These are phyloP conservation scores for Tricholoma flavovirens DNA, from an alignment of 768 basidiomycete genomes.

Conservation along the genomic window DNA sequence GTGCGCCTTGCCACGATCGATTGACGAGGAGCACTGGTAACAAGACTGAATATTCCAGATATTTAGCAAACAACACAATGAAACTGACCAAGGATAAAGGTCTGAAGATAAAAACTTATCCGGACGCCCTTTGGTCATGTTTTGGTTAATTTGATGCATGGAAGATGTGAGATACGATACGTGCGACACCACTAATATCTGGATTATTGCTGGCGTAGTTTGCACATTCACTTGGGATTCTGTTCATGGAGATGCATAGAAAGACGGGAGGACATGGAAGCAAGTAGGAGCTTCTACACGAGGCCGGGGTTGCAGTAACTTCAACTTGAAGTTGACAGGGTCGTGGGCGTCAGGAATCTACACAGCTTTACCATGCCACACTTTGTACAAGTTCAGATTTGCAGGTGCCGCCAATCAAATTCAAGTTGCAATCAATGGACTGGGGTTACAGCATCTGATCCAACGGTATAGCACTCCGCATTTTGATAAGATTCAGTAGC, in stretches of 20 bases:
- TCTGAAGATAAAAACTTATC: slow-evolving; percentile 26
- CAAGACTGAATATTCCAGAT: neutral
- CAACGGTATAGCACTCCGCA: slow-evolving; percentile 51
- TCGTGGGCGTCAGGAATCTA: neutral
- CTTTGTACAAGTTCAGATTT: no score
- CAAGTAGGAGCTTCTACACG: neutral
- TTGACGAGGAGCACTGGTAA: slow-evolving; percentile 33
- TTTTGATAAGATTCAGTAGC: slow-evolving; percentile 53
- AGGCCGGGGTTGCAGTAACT: no score
- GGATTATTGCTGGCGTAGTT: slow-evolving; percentile 22
- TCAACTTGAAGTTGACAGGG: neutral
- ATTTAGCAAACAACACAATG: neutral
- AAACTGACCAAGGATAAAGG: slow-evolving; percentile 20
- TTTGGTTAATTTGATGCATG: neutral
- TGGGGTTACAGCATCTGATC: slow-evolving; percentile 36
- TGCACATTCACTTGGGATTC: slow-evolving; percentile 6
- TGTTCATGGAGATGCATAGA: slow-evolving; percentile 7
- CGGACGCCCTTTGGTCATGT: slow-evolving; percentile 25
- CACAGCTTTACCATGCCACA: slow-evolving; percentile 1
- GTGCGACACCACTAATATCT: slow-evolving; percentile 29
- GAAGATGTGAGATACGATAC: slow-evolving; percentile 1
- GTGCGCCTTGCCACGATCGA: slow-evolving; percentile 35
- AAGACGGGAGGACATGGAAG: neutral
- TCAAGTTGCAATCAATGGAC: neutral
- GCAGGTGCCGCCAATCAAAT: neutral